phyloP scores from a whole-genome alignment of 1,284 basidiomycete species.

The Naganishia liquefaciens region DNA sequence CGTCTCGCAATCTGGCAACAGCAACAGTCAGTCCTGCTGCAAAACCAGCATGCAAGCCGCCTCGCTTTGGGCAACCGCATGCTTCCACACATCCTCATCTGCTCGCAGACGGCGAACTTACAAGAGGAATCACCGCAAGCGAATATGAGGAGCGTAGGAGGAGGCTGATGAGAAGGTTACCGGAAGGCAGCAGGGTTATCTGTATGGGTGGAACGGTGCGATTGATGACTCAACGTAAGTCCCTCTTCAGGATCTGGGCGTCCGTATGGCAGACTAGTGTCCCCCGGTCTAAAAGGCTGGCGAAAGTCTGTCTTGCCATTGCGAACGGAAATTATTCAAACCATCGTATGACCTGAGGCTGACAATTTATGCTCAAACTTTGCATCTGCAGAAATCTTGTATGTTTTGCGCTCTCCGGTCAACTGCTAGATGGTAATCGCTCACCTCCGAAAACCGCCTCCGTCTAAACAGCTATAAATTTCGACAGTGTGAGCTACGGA shows the following conservation, averaged over 20 bases:
- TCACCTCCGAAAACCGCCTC: slow-evolving; percentile 59
- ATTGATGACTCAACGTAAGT: slow-evolving; percentile 82
- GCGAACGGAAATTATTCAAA: no score
- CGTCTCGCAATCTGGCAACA: no score
- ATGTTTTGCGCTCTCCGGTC: not conserved
- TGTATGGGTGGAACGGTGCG: slow-evolving; percentile 78
- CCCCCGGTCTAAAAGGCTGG: no score
- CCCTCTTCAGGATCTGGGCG: not conserved
- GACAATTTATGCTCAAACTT: not conserved
- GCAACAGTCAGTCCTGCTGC: not conserved
- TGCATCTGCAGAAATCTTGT: slow-evolving; percentile 11
- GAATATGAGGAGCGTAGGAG: slow-evolving; percentile 82
- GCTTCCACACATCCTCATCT: slow-evolving; percentile 77
- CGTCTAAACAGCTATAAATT: slow-evolving; percentile 76
- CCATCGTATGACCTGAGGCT: no score
- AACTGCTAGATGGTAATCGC: not conserved
- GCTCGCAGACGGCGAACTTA: slow-evolving; percentile 68
- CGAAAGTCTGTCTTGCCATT: slow-evolving; percentile 1
- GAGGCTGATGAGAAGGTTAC: slow-evolving; percentile 73
- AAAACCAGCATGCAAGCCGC: slow-evolving; percentile 59
- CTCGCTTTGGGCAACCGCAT: slow-evolving; percentile 73
- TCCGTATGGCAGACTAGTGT: no score
- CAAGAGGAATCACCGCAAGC: slow-evolving; percentile 74
- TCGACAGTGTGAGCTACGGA: slow-evolving; percentile 62
- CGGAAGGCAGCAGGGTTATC: slow-evolving; percentile 75